phyloP scores from a whole-genome alignment of 2,329 filamentous ascomycete species.

The Didymella lethalis region DNA sequence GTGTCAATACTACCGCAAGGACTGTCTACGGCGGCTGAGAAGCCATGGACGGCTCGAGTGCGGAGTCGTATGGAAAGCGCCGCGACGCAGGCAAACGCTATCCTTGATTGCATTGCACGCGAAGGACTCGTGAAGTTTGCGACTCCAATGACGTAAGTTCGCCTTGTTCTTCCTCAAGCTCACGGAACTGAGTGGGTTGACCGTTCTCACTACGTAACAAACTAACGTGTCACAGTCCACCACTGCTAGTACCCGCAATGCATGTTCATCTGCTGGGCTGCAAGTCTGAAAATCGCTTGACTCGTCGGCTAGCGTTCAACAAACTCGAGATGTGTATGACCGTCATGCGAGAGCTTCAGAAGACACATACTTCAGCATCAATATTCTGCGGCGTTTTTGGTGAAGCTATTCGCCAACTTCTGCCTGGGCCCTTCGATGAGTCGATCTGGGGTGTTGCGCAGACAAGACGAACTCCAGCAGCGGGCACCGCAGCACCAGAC shows the following conservation, averaged over 20 bases:
- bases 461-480: not conserved
- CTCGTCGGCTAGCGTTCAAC: constrained; percentile 13
- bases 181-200: not conserved
- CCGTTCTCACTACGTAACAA: not conserved
- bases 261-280: constrained; percentile 14
- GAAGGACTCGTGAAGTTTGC: constrained; percentile 12
- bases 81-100: constrained; percentile 7
- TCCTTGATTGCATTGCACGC: constrained; percentile 14
- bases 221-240: not conserved
- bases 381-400: constrained; percentile 18
- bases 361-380: constrained; percentile 16
- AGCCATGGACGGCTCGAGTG: constrained; percentile 4
- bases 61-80: constrained; percentile 11
- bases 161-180: not conserved
- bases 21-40: not conserved
- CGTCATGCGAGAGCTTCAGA: constrained; percentile 18
- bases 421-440: constrained; percentile 4
- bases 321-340: constrained; percentile 21
- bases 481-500: not conserved
- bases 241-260: constrained; percentile 15
- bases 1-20: constrained; percentile 4
- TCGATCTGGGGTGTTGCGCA: constrained; percentile 10
- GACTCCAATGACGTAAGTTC: constrained; percentile 18
- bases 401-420: constrained; percentile 14
- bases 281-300: constrained; percentile 11